A percentile compares a stretch with the other conserved stretches of the same genome.
Evolutionary conservation across 148 eudicot species (phyloP).

Genomic region (Camellia granthamiana): DNA sequence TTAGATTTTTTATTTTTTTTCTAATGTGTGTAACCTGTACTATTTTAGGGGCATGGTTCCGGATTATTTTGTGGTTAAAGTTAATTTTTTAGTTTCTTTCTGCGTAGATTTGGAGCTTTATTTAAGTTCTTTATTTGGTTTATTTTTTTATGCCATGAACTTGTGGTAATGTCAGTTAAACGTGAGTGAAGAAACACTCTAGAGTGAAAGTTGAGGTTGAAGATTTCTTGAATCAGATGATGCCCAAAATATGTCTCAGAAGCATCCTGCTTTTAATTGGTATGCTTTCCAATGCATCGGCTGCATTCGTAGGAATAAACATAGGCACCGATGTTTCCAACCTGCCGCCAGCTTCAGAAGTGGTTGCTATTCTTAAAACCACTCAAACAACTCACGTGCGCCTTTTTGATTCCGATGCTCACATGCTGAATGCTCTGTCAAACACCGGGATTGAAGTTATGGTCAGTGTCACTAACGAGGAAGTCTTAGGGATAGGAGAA

Average conservation of each 20-base stretch:
- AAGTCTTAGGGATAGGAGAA: constrained; percentile 68
- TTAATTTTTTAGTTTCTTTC: neutral
- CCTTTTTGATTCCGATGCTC: constrained; percentile 53
- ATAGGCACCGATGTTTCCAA: constrained; percentile 60
- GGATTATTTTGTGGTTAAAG: neutral
- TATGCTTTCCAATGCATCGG: constrained; percentile 31
- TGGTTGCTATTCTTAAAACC: constrained; percentile 45
- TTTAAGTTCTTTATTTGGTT: neutral
- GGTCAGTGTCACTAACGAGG: constrained; percentile 72
- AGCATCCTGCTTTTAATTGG: constrained; percentile 25
- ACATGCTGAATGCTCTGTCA: constrained; percentile 62
- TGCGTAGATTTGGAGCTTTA: neutral
- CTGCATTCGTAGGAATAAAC: constrained; percentile 46
- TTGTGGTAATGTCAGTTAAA: constrained; percentile 11
- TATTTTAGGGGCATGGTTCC: neutral
- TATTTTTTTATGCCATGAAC: neutral
- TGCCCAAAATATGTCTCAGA: constrained; percentile 33
- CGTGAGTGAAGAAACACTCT: constrained; percentile 8
- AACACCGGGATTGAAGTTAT: constrained; percentile 65
- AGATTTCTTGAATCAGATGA: constrained; percentile 25
- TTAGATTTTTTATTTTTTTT: neutral
- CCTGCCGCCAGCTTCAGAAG: constrained; percentile 43
- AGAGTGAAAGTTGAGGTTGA: constrained; percentile 16
- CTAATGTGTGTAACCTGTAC: neutral
- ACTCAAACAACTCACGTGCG: constrained; percentile 52